These are phyloP conservation scores for Westerdykella sp. DNA, from an alignment of 2,329 filamentous ascomycete species.

Conservation along the genomic window DNA sequence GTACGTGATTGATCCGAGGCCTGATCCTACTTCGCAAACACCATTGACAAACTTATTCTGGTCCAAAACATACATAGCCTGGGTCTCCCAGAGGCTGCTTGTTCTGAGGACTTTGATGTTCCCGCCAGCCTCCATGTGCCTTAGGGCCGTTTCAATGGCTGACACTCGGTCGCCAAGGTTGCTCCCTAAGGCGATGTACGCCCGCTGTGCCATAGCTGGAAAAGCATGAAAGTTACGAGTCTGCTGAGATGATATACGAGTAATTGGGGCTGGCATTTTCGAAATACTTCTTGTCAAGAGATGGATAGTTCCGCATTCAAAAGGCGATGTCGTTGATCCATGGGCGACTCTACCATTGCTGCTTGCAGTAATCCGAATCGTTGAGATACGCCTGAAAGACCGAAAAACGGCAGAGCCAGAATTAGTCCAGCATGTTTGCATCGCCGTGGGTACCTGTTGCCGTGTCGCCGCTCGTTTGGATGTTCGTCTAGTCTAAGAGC, in stretches of 20 bases:
- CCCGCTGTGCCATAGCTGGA: slow-evolving; percentile 38
- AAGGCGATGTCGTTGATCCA: no score
- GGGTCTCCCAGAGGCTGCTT: slow-evolving; percentile 88
- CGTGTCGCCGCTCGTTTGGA: no score
- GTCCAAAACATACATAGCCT: slow-evolving; percentile 92
- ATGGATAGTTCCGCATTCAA: background rate
- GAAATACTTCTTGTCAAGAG: background rate
- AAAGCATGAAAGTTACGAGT: slow-evolving; percentile 9
- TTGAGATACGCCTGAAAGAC: no score
- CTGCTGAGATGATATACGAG: background rate
- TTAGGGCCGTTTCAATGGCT: slow-evolving; percentile 79
- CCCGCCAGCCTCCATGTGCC: slow-evolving; percentile 60
- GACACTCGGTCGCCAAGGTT: slow-evolving; percentile 81
- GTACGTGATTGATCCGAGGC: background rate
- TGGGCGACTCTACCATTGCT: no score
- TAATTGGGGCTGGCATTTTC: background rate
- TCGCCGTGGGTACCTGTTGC: no score
- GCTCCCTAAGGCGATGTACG: slow-evolving; percentile 84
- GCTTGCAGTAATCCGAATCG: no score
- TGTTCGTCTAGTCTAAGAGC: no score
- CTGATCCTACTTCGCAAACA: slow-evolving; percentile 69
- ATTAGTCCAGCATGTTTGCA: no score
- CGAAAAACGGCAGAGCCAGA: no score
- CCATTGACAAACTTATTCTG: slow-evolving; percentile 89
- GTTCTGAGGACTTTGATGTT: slow-evolving; percentile 71